Conservation (phyloP, 768 basidiomycete species). For the Russula griseocarnosa region DNA sequence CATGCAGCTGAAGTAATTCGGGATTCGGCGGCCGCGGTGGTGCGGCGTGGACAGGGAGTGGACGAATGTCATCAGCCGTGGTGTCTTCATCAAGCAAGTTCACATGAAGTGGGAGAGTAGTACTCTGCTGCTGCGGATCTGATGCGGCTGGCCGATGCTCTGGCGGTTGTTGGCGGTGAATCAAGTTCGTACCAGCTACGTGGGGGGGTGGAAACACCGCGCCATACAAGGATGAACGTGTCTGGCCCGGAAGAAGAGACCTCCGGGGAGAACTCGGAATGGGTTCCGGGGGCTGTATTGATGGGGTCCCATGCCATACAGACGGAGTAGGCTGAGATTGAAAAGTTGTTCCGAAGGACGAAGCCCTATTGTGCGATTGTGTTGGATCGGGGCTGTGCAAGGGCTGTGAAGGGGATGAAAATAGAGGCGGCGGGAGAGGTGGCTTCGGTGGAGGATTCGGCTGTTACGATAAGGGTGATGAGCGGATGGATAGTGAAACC, state of each 20-base stretch:
- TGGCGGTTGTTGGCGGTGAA: constrained; percentile 16
- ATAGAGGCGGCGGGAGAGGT: constrained; percentile 42
- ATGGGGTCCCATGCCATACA: constrained; percentile 6
- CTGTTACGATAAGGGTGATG: constrained; percentile 27
- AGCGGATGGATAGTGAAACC: constrained; percentile 22
- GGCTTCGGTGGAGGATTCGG: constrained; percentile 29
- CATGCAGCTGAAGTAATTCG: constrained; percentile 77
- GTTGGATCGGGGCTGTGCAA: constrained; percentile 23
- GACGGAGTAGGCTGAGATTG: constrained; percentile 11
- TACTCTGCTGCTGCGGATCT: constrained; percentile 22
- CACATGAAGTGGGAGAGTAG: constrained; percentile 37
- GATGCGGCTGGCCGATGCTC: constrained; percentile 22
- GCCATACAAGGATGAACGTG: constrained; percentile 30
- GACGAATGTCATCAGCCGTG: constrained; percentile 31
- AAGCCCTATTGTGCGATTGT: constrained; percentile 29
- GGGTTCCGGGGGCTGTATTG: constrained; percentile 6
- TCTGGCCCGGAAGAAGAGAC: constrained; percentile 33
- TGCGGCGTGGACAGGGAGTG: constrained; percentile 36
- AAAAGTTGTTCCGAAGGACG: constrained; percentile 24
- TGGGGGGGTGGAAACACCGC: constrained; percentile 1
- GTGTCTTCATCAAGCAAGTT: constrained; percentile 66
- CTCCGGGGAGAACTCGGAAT: constrained; percentile 27
- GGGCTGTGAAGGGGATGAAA: constrained; percentile 29
- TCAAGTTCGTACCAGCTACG: constrained; percentile 6
- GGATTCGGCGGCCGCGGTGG: constrained; percentile 89